These are phyloP conservation scores for Arthrobotrys iridis DNA, from an alignment of 2,329 filamentous ascomycete species.

Conservation along the genomic window DNA sequence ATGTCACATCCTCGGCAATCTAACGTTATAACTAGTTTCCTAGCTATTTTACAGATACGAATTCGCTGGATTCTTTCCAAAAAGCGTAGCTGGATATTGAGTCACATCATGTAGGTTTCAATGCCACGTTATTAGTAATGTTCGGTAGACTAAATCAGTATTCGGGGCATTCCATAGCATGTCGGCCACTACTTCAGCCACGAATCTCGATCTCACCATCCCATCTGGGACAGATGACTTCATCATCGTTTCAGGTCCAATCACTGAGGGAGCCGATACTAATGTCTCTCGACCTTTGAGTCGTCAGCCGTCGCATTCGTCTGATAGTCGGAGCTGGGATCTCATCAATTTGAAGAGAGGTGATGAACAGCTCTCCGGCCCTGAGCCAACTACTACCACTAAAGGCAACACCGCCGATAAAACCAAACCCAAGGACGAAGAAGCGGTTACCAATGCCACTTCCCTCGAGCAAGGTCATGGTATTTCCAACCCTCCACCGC, in stretches of 20 bases:
- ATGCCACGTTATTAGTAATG: no score
- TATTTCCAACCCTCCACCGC: background rate
- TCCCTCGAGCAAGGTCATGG: background rate
- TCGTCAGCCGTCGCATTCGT: background rate
- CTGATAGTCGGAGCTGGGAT: slow-evolving; percentile 1
- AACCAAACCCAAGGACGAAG: background rate
- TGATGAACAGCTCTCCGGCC: background rate
- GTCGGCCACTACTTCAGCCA: background rate
- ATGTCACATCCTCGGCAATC: no score
- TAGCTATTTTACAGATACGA: no score
- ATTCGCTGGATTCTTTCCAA: no score
- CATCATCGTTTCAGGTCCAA: background rate
- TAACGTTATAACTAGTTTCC: no score
- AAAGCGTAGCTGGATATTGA: no score
- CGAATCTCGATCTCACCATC: background rate
- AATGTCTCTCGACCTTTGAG: background rate
- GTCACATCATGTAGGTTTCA: no score
- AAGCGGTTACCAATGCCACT: no score
- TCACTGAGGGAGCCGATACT: background rate
- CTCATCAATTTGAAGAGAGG: background rate
- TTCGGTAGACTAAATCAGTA: no score
- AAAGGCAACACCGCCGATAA: no score
- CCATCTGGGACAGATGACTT: background rate
- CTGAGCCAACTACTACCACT: background rate
- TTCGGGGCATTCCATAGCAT: background rate